These are phyloP conservation scores for Schrenkiella parvula DNA, from an alignment of 345 rosid species.

Conservation along the genomic window DNA sequence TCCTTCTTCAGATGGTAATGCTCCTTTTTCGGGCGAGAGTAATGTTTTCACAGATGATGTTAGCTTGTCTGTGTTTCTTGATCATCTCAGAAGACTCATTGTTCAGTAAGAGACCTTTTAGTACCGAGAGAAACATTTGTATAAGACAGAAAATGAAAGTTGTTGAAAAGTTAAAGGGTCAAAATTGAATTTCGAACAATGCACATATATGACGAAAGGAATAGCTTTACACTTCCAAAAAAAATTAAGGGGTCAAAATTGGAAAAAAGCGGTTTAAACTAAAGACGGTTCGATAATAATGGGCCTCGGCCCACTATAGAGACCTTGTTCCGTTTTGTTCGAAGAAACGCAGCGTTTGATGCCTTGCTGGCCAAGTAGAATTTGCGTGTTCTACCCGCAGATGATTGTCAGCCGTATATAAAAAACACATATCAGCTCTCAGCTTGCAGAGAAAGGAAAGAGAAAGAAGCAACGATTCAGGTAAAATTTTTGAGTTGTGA, in stretches of 20 bases:
- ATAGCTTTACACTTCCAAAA: background rate
- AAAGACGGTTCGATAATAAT: background rate
- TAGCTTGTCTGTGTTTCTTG: constrained; percentile 89
- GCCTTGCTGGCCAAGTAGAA: constrained; percentile 5
- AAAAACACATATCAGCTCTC: background rate
- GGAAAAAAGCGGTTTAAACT: background rate
- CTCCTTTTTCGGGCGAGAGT: constrained; percentile 49
- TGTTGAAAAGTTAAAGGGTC: background rate
- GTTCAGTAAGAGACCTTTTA: constrained; percentile 41
- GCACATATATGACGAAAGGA: background rate
- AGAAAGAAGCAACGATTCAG: constrained; percentile 1
- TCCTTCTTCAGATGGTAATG: constrained; percentile 69
- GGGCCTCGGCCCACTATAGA: background rate
- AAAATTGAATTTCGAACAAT: background rate
- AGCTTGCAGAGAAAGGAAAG: constrained; percentile 19
- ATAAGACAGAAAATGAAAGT: background rate
- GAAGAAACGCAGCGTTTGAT: constrained; percentile 9
- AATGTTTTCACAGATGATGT: constrained; percentile 86
- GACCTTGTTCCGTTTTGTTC: background rate
- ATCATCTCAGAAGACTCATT: constrained; percentile 87
- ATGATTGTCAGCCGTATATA: background rate
- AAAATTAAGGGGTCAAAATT: background rate
- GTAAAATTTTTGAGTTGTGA: background rate
- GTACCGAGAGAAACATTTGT: constrained; percentile 4
- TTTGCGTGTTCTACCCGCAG: background rate